A percentile compares a stretch with the other conserved stretches of the same genome.
phyloP scores from a whole-genome alignment of 345 rosid genomes.

The Eucalyptus erythrocorys region DNA sequence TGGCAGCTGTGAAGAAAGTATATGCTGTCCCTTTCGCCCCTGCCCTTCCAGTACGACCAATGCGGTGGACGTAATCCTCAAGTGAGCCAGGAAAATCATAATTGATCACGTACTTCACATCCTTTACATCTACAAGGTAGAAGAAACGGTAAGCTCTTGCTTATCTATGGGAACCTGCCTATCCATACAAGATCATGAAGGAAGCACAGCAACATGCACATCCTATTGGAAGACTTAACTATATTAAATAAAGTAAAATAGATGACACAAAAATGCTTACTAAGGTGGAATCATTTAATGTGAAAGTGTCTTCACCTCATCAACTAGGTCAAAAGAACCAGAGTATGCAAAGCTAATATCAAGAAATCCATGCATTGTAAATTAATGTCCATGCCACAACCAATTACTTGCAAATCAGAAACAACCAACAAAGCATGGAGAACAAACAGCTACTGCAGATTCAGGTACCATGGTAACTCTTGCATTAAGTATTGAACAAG shows the following conservation, averaged over 20 bases:
- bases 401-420: background rate
- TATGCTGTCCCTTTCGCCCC: conserved; percentile 99
- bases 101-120: conserved; percentile 88
- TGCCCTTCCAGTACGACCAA: conserved; percentile 98
- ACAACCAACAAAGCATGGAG: background rate
- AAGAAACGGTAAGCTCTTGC: background rate
- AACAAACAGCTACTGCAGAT: background rate
- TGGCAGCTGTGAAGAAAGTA: conserved; percentile 90
- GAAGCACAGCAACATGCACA: background rate
- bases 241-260: background rate
- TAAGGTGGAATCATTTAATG: background rate
- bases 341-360: background rate
- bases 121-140: conserved; percentile 69
- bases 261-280: background rate
- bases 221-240: background rate
- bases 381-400: background rate
- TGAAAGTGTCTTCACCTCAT: background rate
- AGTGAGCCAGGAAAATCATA: conserved; percentile 99
- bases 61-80: conserved; percentile 97
- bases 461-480: background rate
- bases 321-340: background rate
- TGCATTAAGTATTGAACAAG: background rate
- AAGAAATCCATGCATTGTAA: background rate
- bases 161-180: background rate
- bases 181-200: background rate